Percentiles rank a stretch among this genome's conserved stretches.
Evolutionary conservation across 2,329 filamentous ascomycete species (phyloP).

Genomic region (Aspergillus transmontanensis): DNA sequence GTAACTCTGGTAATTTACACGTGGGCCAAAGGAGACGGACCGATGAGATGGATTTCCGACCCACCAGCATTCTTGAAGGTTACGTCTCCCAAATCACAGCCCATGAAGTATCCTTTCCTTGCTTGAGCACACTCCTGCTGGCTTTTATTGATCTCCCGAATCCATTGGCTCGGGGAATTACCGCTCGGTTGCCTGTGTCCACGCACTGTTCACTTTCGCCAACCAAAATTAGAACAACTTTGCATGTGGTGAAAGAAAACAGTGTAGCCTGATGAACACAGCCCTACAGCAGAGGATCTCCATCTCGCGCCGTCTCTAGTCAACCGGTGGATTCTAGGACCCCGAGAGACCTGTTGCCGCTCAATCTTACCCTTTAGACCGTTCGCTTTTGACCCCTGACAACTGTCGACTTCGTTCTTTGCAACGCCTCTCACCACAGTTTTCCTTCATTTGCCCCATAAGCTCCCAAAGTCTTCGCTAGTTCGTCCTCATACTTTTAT

Average conservation of each 20-base stretch:
- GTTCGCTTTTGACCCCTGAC: slow-evolving; percentile 3
- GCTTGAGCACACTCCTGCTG: neutral
- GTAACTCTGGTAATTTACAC: slow-evolving; percentile 14
- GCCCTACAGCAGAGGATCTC: slow-evolving; percentile 16
- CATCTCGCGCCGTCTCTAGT: slow-evolving; percentile 11
- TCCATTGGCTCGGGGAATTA: neutral
- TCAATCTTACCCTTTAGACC: neutral
- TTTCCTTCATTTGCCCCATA: neutral
- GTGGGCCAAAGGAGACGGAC: slow-evolving; percentile 14
- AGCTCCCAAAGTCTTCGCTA: neutral
- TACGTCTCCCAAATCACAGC: slow-evolving; percentile 13
- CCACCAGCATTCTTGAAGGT: slow-evolving; percentile 12
- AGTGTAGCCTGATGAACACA: slow-evolving; percentile 34
- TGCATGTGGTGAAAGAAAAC: slow-evolving; percentile 19
- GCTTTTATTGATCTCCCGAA: neutral
- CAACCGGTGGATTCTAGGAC: neutral
- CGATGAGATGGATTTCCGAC: slow-evolving; percentile 13
- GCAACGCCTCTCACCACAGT: neutral
- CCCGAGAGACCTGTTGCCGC: neutral
- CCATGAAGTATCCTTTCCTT: slow-evolving; percentile 3
- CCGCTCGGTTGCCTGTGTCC: neutral
- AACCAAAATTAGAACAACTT: slow-evolving; percentile 13
- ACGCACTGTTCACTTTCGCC: neutral
- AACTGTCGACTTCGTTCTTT: neutral
- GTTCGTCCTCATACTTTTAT: neutral